Evolutionary conservation across 805 yeast genomes (phyloP).

Genomic region (Schwanniomyces occidentalis): DNA sequence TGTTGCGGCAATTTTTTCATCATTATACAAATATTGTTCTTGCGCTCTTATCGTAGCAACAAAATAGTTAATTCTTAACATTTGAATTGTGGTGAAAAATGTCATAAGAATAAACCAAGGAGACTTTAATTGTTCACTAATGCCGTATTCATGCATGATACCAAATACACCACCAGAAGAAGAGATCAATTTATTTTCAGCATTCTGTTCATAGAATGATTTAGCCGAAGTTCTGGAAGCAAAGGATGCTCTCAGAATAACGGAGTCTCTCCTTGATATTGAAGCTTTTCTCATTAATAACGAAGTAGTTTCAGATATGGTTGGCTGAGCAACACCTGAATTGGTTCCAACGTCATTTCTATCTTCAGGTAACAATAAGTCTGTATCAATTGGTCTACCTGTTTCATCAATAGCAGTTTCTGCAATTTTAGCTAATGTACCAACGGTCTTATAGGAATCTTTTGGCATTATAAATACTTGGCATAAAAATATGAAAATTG

Average conservation of each 20-base stretch:
- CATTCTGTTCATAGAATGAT: conserved; percentile 66
- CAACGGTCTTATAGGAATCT: conserved; percentile 71
- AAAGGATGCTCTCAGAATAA: conserved; percentile 33
- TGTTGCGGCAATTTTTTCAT: conserved; percentile 49
- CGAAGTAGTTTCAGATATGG: conserved; percentile 42
- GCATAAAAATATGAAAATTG: conserved; percentile 71
- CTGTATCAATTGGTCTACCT: conserved; percentile 56
- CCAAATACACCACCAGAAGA: conserved; percentile 76
- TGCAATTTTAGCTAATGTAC: conserved; percentile 63
- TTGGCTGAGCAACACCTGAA: conserved; percentile 24
- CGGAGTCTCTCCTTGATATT: conserved; percentile 30
- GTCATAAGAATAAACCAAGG: conserved; percentile 83
- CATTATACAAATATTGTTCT: conserved; percentile 63
- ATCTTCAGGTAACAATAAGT: conserved; percentile 39
- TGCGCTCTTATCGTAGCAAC: conserved; percentile 88
- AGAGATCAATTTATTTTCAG: conserved; percentile 53
- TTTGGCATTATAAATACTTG: conserved; percentile 81
- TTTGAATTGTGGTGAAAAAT: conserved; percentile 77
- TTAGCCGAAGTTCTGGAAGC: conserved; percentile 43
- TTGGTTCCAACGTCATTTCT: conserved; percentile 10
- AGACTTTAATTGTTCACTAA: conserved; percentile 50
- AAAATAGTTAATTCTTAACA: conserved; percentile 89
- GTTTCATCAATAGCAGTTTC: conserved; percentile 75
- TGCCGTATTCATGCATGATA: conserved; percentile 64
- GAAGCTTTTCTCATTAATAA: conserved; percentile 37